A percentile compares a stretch with the other conserved stretches of the same genome.
These are phyloP conservation scores for Yarrowia keelungensis DNA, from an alignment of 805 yeast genomes.

Conservation along the genomic window DNA sequence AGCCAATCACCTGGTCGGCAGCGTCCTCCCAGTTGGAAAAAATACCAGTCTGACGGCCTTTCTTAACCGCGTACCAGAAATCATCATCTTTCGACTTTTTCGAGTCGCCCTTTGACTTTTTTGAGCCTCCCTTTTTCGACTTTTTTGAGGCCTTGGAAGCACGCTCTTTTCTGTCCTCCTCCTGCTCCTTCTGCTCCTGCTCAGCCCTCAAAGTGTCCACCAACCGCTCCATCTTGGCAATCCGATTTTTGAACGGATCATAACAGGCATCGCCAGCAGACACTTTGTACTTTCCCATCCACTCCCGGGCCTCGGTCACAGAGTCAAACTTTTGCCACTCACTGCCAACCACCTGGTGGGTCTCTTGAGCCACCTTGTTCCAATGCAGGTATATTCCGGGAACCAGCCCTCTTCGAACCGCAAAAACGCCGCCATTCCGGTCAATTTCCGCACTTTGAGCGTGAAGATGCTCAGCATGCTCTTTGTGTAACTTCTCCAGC, in stretches of 20 bases:
- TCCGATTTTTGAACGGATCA: background rate
- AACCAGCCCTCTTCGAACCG: background rate
- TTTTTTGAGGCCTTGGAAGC: too few species aligned
- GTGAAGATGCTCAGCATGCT: background rate
- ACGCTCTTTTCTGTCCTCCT: too few species aligned
- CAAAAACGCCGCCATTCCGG: background rate
- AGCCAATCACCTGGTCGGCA: constrained; percentile 5
- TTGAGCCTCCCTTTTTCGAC: too few species aligned
- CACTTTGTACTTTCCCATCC: constrained; percentile 1
- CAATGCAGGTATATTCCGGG: constrained; percentile 20
- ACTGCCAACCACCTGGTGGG: background rate
- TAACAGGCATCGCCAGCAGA: background rate
- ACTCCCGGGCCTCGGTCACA: background rate
- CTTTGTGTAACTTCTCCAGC: background rate
- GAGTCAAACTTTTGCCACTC: constrained; percentile 8
- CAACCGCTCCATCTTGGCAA: too few species aligned
- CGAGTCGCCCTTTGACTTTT: too few species aligned
- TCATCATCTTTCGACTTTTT: too few species aligned
- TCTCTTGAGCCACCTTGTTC: background rate
- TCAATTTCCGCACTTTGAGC: background rate
- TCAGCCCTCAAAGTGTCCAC: background rate
- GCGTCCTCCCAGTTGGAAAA: constrained; percentile 6
- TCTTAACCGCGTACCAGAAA: constrained; percentile 1
- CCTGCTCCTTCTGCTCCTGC: too few species aligned
- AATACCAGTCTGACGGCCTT: background rate